Percentiles rank a stretch among this genome's conserved stretches.
These are phyloP conservation scores for Apiospora sp. DNA, from an alignment of 2,329 filamentous ascomycete species.

Conservation along the genomic window DNA sequence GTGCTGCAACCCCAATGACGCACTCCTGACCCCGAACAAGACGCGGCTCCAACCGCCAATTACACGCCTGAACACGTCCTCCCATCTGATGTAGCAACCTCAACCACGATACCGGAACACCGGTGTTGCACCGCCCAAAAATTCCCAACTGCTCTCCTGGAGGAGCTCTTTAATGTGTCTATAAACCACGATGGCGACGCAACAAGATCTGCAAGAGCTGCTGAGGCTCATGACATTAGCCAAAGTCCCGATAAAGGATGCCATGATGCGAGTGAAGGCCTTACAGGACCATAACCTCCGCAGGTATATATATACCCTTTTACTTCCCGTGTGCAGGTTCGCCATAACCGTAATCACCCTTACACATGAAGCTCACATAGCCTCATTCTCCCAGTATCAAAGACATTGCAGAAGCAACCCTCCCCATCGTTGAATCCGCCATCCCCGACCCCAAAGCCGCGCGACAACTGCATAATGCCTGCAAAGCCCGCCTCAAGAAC, in stretches of 20 bases:
- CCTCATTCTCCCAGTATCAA: constrained; percentile 53
- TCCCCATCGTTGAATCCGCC: constrained; percentile 53
- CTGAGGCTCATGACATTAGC: constrained; percentile 66
- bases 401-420: constrained; percentile 60
- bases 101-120: background rate
- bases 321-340: constrained; percentile 26
- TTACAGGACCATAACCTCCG: constrained; percentile 62
- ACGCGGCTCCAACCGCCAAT: background rate
- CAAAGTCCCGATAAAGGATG: constrained; percentile 65
- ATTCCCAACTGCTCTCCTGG: background rate
- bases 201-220: constrained; percentile 68
- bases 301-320: constrained; percentile 54
- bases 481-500: constrained; percentile 60
- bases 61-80: background rate
- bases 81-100: background rate
- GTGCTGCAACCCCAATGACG: background rate
- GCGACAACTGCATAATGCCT: constrained; percentile 60
- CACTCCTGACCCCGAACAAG: background rate
- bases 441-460: constrained; percentile 58
- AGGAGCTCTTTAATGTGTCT: background rate
- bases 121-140: background rate
- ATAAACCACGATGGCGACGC: constrained; percentile 56
- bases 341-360: background rate
- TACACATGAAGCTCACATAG: background rate
- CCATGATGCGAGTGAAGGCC: constrained; percentile 65